These are phyloP conservation scores for Berberis vulgaris DNA, from an alignment of 164 flowering plant genomes.

Conservation along the genomic window DNA sequence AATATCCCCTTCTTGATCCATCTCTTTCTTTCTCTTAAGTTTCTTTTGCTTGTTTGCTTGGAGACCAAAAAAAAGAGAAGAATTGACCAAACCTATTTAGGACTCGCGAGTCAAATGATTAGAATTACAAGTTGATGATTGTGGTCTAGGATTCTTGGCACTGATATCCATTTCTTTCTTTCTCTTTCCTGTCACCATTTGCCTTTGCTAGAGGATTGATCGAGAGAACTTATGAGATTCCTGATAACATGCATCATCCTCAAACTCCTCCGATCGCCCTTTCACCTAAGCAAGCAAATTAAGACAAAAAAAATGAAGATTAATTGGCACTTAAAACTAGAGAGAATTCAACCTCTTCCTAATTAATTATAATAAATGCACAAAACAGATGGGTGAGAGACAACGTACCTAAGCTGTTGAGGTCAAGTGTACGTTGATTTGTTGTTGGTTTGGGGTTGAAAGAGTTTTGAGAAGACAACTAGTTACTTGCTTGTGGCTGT, in stretches of 20 bases:
- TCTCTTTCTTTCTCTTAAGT: constrained; percentile 9
- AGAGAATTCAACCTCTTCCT: too few relatives aligned
- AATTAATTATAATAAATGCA: too few relatives aligned
- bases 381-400: too few relatives aligned
- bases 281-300: background rate
- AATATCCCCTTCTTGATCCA: constrained; percentile 49
- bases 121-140: constrained; percentile 2
- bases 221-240: background rate
- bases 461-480: too few relatives aligned
- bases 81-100: background rate
- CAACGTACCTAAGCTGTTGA: too few relatives aligned
- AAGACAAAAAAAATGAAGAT: background rate
- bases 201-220: background rate
- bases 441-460: too few relatives aligned
- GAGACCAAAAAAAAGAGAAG: constrained; percentile 25
- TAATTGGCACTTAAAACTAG: background rate
- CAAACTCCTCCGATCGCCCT: background rate
- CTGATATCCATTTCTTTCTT: background rate
- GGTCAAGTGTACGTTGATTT: too few relatives aligned
- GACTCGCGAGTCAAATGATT: constrained; percentile 6
- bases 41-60: constrained; percentile 13
- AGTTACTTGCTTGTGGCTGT: too few relatives aligned
- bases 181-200: background rate
- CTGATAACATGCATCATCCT: background rate
- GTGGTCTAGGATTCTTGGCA: constrained; percentile 8